Percentiles rank a stretch among this genome's conserved stretches.
Conservation (phyloP, 1,139 yeast species). For the Blastobotrys persicus region DNA sequence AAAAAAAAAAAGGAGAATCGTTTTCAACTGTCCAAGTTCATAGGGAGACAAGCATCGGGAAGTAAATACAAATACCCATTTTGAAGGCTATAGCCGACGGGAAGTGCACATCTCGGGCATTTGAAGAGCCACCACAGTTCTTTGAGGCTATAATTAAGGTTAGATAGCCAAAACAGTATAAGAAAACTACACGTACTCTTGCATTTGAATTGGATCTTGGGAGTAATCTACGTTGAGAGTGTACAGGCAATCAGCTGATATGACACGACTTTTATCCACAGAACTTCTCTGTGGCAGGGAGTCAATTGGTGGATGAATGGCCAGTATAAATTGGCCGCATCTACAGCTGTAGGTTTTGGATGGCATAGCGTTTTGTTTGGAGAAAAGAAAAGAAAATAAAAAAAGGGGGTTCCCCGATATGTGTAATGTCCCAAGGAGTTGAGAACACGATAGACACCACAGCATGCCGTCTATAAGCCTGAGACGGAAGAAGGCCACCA, state of each 20-base stretch:
- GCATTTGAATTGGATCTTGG: neutral
- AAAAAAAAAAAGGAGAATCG: no score
- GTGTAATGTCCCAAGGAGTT: neutral
- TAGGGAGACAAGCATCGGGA: neutral
- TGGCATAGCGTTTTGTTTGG: neutral
- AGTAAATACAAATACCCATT: neutral
- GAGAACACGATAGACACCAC: neutral
- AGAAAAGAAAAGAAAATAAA: no score
- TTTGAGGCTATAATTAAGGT: neutral
- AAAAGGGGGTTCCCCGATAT: neutral
- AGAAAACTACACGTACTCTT: neutral
- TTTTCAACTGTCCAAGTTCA: neutral
- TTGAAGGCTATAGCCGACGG: constrained; percentile 1
- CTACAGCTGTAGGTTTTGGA: neutral
- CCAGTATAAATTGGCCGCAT: constrained; percentile 4
- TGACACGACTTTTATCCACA: neutral
- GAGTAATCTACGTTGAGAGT: neutral
- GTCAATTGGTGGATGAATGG: neutral
- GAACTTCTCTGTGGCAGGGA: neutral
- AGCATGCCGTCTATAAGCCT: constrained; percentile 8
- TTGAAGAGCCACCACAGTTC: constrained; percentile 5
- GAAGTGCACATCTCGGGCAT: neutral
- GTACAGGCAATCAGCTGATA: neutral
- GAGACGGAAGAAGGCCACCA: constrained; percentile 3
- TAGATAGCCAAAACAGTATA: neutral